Evolutionary conservation across 768 basidiomycete genomes (phyloP), one percentile per base, ranked within the genome.

Genomic region (Boletales sp.): DNA sequence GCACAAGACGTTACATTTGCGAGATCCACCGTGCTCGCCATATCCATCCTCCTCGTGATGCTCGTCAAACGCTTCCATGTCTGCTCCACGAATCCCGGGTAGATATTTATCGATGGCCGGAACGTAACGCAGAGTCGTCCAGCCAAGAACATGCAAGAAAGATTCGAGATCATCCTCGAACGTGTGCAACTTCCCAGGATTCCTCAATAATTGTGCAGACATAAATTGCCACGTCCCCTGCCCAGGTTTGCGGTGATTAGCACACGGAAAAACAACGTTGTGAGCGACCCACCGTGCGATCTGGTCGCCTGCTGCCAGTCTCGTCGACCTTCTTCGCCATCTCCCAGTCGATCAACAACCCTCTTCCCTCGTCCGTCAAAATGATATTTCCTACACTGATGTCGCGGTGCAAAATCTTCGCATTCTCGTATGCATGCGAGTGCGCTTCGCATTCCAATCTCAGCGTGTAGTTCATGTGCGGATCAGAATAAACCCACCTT

Each of bases 151-250:
- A 37, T 62, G 53, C 34, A 58, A 13, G 46, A 71, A 68, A 0
- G 70, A 71, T 45, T 71, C 66, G 10, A 71, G 42, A 38, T 72
- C 67, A 28, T 70, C 67, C 21, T 58, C 43, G 18, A 67, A 49
- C 0, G 28, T 38, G 19, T 68, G 67, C 7, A 40, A 21, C 30
- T 62, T 63, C 13, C 12, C n/a, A 10, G 57, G 45, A 11, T 57
- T 15, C 25, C 11, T 7, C 8, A 69, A 56, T 5, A 71, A 42
- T 8, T 39, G 41, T 0, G 52, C 47, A 3, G 50, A 55, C 35
- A 48, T 48, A 41, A 51, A 55, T 12, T 48, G 42, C 50, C 54
- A 48, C 8, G 47, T 55, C 2, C 46, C 50, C 54, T 52, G 10
- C 25, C 25, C 25, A 1, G 18, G 5, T 30, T n/a, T 10, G 5